Base-by-base conservation (phyloP, 441 rosid genomes). In the Pelargonium australe region DNA sequence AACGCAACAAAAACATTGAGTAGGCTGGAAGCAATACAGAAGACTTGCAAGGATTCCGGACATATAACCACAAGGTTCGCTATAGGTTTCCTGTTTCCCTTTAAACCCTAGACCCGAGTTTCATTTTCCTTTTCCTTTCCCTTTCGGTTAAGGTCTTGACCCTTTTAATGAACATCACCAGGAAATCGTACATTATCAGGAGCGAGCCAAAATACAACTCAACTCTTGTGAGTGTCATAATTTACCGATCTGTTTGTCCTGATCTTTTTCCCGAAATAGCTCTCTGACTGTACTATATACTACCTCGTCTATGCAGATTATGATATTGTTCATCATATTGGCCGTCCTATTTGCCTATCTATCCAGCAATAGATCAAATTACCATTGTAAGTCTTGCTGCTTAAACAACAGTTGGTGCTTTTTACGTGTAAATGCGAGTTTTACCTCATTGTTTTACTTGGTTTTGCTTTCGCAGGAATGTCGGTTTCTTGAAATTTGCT, bases 1-100 rank as follows among this genome's bases (percentile, higher is more conserved):
- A 87, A 81, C 83, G 92, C 88, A 49, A 63, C 73, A 70, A 85
- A 81, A 74, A 87, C 92, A 28, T 67, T 84, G 68, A 84, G 76
- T 74, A 79, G 87, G 70, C 76, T 95, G 43, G 96, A 92, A 72
- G 86, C 89, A 4, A 74, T 86, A 45, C 86, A 85, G 81, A 87
- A 86, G 72, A 53, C 82, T 20, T 92, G 98, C 90, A 75, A 64
- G 77, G 86, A 86, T 28, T 83, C 90, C 12, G 96, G 99, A 49
- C 58, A 77, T 49, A 78, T 89, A 63, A 75, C 70, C 68, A 84
- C 74, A 76, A 87, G 97, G 98, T 89, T 66, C 20, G 73, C 23
- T 28, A 12, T 0, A 20, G 7, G 17, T 64, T 31, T 9, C 34
- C 57, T 19, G 34, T 47, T 64, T 34, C 47, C 43, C 25, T 19